Evolutionary conservation across 2,329 filamentous ascomycete genomes (phyloP).

Genomic region (Trichoderma harzianum): DNA sequence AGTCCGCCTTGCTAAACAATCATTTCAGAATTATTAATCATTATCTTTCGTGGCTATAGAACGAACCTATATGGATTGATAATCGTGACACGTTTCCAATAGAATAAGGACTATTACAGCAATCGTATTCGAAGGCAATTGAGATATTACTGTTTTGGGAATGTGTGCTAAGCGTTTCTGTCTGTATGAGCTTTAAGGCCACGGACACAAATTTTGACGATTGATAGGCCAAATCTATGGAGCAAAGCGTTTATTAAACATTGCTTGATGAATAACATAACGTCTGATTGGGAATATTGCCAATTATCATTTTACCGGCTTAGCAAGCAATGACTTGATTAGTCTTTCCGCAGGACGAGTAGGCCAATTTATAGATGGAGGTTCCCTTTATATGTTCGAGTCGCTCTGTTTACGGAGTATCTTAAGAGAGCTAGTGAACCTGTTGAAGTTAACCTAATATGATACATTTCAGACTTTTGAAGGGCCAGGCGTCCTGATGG

Average conservation of each 20-base stretch:
- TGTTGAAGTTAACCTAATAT: not conserved
- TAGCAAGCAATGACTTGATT: not conserved
- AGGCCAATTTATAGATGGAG: not conserved
- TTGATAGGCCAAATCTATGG: not conserved
- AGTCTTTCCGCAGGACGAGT: not conserved
- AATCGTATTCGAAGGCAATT: not conserved
- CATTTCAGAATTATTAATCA: not conserved
- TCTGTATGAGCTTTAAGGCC: not conserved
- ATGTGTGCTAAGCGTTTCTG: not conserved
- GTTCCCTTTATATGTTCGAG: not conserved
- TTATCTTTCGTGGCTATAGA: fast-evolving
- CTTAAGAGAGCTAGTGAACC: not conserved
- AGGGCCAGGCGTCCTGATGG: not conserved
- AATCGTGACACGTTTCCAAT: not conserved
- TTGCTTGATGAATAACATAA: not conserved
- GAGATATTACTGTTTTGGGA: not conserved
- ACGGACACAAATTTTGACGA: not conserved
- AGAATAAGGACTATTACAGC: not conserved
- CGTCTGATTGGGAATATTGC: not conserved
- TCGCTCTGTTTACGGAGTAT: not conserved
- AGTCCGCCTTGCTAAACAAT: not conserved
- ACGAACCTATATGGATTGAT: not conserved
- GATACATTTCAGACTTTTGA: not conserved
- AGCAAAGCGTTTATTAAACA: not conserved
- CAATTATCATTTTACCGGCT: not conserved